These are phyloP conservation scores for Ophiostoma sp. DNA, from an alignment of 2,329 filamentous ascomycete genomes.

Conservation along the genomic window DNA sequence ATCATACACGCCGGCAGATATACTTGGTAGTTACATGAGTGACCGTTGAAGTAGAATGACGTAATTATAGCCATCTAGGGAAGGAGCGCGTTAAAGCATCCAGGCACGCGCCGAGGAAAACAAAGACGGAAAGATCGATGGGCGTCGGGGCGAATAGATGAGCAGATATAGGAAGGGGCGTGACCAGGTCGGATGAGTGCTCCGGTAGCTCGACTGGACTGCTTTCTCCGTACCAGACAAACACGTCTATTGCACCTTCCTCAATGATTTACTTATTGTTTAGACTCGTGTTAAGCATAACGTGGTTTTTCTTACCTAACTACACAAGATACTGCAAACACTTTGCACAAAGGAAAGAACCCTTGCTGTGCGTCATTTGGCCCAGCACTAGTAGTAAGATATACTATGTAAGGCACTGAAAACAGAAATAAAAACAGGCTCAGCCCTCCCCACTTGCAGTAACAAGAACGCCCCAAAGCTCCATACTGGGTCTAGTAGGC, in stretches of 20 bases:
- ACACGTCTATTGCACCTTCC: background rate
- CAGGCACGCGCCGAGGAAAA: background rate
- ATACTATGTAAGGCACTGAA: no score
- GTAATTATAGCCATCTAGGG: background rate
- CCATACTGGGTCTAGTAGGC: background rate
- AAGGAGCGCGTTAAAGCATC: background rate
- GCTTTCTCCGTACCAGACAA: background rate
- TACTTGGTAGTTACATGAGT: background rate
- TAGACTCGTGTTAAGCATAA: background rate
- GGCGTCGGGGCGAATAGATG: background rate
- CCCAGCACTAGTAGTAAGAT: background rate
- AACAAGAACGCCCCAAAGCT: background rate
- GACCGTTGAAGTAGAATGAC: background rate
- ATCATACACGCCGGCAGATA: background rate
- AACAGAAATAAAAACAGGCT: background rate
- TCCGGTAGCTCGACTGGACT: background rate
- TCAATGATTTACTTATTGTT: background rate
- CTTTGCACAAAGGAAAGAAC: background rate
- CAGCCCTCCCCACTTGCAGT: conserved; percentile 1
- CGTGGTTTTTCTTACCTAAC: background rate
- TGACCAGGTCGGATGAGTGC: background rate
- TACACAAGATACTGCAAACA: background rate
- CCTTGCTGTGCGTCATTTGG: conserved; percentile 1
- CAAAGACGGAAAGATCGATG: background rate
- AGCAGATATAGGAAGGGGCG: background rate